A percentile compares a stretch with the other conserved stretches of the same genome.
Conservation (phyloP, 2,329 filamentous ascomycete species). For the Mycogone perniciosa region DNA sequence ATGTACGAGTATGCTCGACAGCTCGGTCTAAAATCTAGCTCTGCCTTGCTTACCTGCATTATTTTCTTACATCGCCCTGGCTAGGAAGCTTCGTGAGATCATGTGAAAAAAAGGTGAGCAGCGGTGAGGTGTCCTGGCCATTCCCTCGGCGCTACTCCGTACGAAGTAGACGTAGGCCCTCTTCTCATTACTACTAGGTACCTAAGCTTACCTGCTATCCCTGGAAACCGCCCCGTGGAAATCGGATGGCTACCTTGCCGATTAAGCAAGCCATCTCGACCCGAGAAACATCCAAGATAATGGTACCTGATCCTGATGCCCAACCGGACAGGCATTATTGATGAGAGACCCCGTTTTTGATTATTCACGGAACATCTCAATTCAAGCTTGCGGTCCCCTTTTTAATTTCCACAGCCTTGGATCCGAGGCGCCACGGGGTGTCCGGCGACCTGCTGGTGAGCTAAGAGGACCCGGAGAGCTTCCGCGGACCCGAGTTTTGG, state of each 20-base stretch:
- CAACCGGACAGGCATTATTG: too few relatives aligned
- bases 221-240: neutral
- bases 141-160: too few relatives aligned
- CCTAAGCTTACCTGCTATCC: neutral
- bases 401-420: constrained; percentile 12
- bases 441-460: neutral
- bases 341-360: too few relatives aligned
- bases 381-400: neutral
- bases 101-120: neutral
- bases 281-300: too few relatives aligned
- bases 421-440: neutral
- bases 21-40: neutral
- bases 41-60: neutral
- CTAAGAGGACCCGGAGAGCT: constrained; percentile 7
- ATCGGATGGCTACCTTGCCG: too few relatives aligned
- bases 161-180: too few relatives aligned
- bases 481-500: constrained; percentile 9
- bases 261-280: too few relatives aligned
- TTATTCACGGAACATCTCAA: too few relatives aligned
- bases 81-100: too few relatives aligned
- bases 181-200: neutral
- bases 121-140: neutral
- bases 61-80: too few relatives aligned
- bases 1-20: too few relatives aligned
- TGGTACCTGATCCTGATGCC: too few relatives aligned